These are phyloP conservation scores for barrel medic (Medicago truncatula) DNA, from an alignment of 306 rosid species.

Conservation along the genomic window DNA sequence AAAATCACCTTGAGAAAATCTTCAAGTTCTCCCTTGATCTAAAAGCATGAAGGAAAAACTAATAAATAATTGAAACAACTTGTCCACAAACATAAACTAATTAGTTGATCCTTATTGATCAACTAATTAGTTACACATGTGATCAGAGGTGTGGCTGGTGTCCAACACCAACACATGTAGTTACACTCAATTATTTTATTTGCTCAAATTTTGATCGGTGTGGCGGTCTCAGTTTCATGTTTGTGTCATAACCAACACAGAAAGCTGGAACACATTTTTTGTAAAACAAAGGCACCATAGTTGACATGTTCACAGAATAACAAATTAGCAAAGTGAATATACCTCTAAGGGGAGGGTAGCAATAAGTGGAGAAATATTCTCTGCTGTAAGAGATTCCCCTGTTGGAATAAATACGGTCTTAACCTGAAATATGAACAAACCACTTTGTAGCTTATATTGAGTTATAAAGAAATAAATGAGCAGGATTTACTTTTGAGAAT, in stretches of 20 bases:
- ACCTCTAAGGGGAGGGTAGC: conserved; percentile 93
- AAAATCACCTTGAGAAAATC: conserved; percentile 75
- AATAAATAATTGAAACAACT: conserved; percentile 18
- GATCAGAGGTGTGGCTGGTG: background rate
- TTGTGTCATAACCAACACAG: background rate
- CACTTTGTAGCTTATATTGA: conserved; percentile 24
- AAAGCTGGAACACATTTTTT: background rate
- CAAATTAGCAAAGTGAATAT: conserved; percentile 29
- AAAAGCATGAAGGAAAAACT: conserved; percentile 25
- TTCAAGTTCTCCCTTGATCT: conserved; percentile 82
- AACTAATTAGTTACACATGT: background rate
- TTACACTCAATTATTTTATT: background rate
- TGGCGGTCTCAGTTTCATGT: background rate
- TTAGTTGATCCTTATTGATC: background rate
- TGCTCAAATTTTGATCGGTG: background rate
- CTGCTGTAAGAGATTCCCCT: conserved; percentile 66
- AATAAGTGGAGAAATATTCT: conserved; percentile 78
- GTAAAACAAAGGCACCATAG: background rate
- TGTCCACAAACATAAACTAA: background rate
- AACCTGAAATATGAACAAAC: conserved; percentile 60
- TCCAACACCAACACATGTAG: background rate
- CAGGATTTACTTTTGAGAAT: background rate
- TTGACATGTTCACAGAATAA: conserved; percentile 5
- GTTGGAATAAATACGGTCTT: conserved; percentile 87
- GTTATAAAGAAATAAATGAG: conserved; percentile 15